phyloP scores from a whole-genome alignment of 2,329 filamentous ascomycete genomes.

The Calonectria henricotiae region DNA sequence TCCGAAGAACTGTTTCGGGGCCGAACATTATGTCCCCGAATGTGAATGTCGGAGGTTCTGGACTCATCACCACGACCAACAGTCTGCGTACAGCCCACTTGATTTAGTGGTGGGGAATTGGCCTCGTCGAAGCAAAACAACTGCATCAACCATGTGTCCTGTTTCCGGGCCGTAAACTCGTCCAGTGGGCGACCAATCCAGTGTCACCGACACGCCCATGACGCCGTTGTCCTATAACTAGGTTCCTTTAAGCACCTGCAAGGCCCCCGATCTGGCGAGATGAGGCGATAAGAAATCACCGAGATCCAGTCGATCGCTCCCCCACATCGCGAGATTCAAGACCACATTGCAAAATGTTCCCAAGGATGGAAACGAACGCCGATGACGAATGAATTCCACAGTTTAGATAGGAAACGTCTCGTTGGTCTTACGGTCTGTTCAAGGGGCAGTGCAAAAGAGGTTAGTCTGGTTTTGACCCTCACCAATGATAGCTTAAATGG shows the following conservation, averaged over 20 bases:
- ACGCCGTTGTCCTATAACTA: neutral
- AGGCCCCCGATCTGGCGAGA: neutral
- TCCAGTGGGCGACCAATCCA: neutral
- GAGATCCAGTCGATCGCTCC: neutral
- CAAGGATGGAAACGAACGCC: neutral
- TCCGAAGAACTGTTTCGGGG: neutral
- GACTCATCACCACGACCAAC: neutral
- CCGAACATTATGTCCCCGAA: neutral
- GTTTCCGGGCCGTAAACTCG: neutral
- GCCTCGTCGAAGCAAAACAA: too few relatives aligned
- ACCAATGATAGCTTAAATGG: conserved; percentile 1
- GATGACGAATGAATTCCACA: neutral
- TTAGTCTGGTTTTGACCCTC: neutral
- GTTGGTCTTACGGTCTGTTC: neutral
- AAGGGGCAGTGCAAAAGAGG: neutral
- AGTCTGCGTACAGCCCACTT: neutral
- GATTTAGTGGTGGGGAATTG: neutral
- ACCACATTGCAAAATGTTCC: neutral
- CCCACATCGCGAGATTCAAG: neutral
- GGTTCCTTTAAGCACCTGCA: neutral
- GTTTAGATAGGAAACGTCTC: conserved; percentile 7
- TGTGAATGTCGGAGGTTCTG: neutral
- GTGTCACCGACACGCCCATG: neutral
- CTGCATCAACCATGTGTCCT: neutral
- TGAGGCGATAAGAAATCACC: neutral